phyloP scores from a whole-genome alignment of 805 yeast species.

The Crinitomyces ghanaensis region DNA sequence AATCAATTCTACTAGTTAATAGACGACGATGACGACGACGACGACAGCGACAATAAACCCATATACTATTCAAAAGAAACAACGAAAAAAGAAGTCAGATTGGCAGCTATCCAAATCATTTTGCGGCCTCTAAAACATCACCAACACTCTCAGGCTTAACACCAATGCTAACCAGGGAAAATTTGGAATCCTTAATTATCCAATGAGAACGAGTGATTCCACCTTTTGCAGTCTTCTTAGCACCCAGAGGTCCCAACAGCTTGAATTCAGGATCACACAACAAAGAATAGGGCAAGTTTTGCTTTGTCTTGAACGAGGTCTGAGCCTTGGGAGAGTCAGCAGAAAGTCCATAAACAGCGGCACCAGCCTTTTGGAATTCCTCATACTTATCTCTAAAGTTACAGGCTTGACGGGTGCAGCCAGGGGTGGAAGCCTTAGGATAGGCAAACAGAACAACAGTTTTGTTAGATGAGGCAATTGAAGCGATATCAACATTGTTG shows the following conservation, averaged over 20 bases:
- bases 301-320: conserved; percentile 61
- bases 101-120: too few species aligned
- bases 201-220: conserved; percentile 88
- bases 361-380: conserved; percentile 38
- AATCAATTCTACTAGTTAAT: too few species aligned
- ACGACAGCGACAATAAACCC: too few species aligned
- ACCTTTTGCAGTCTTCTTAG: conserved; percentile 46
- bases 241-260: conserved; percentile 67
- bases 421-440: conserved; percentile 91
- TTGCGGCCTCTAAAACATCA: too few species aligned
- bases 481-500: conserved; percentile 40
- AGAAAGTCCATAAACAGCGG: conserved; percentile 67
- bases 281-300: conserved; percentile 59
- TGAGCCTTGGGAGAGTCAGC: conserved; percentile 77
- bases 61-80: too few species aligned
- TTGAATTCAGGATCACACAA: conserved; percentile 64
- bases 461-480: conserved; percentile 29
- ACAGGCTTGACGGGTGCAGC: conserved; percentile 90
- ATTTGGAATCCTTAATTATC: conserved; percentile 70
- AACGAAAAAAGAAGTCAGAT: too few species aligned
- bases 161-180: conserved; percentile 40
- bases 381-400: conserved; percentile 67
- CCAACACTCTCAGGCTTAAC: conserved; percentile 41
- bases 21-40: too few species aligned
- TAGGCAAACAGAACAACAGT: conserved; percentile 48